Percentiles rank a stretch among this genome's conserved stretches.
phyloP scores from a whole-genome alignment of 2,329 filamentous ascomycete species.

The Trichoderma koningii region DNA sequence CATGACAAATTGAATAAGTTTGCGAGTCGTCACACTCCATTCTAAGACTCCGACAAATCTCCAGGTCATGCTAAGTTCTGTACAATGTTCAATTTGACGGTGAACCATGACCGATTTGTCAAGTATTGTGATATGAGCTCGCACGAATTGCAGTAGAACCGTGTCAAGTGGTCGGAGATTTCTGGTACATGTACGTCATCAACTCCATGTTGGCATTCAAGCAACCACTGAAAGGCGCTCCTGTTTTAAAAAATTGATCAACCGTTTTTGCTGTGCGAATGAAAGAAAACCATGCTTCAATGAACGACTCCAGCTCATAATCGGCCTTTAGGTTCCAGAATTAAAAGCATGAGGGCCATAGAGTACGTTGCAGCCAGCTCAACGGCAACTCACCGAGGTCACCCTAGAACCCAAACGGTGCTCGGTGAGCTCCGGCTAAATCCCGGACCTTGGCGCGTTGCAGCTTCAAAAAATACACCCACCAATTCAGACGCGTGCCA shows the following conservation, averaged over 20 bases:
- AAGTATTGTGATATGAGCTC: background rate
- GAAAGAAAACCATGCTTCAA: too few relatives aligned
- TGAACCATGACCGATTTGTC: too few relatives aligned
- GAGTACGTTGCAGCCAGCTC: background rate
- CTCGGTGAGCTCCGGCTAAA: slow-evolving; percentile 28
- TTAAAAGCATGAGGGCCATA: too few relatives aligned
- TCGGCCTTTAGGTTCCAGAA: too few relatives aligned
- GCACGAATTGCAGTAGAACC: background rate
- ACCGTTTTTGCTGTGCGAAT: too few relatives aligned
- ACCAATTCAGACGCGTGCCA: slow-evolving; percentile 29
- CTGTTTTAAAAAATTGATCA: too few relatives aligned
- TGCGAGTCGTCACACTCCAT: background rate
- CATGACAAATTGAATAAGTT: background rate
- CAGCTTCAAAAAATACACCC: slow-evolving; percentile 30
- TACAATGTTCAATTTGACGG: background rate
- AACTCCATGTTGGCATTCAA: too few relatives aligned
- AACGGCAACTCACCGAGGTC: slow-evolving; percentile 1
- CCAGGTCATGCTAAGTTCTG: background rate
- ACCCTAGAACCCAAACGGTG: background rate
- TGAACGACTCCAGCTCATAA: too few relatives aligned
- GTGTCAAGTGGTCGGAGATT: background rate
- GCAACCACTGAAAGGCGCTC: too few relatives aligned
- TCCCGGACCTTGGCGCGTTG: slow-evolving; percentile 26
- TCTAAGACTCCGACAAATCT: background rate
- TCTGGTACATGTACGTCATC: too few relatives aligned